Conservation (phyloP, 2,329 filamentous ascomycete genomes). For the Chalaropsis thielavioides region DNA sequence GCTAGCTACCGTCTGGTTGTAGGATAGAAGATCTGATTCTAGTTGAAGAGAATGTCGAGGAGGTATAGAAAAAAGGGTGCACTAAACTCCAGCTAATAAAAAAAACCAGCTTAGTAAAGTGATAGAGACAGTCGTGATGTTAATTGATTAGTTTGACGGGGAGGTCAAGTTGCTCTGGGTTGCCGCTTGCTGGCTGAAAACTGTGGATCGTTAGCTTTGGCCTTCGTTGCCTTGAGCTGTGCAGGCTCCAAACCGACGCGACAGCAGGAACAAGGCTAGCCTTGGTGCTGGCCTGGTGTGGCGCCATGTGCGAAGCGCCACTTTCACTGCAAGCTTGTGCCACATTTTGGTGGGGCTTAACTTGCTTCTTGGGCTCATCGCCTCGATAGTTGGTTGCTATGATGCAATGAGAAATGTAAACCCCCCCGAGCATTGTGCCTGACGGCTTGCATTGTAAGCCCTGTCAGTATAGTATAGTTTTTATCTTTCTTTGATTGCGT, state of each 20-base stretch:
- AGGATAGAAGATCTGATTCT: background rate
- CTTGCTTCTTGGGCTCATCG: background rate
- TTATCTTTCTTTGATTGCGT: background rate
- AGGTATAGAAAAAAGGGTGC: background rate
- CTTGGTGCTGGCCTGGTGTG: background rate
- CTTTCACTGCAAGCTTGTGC: background rate
- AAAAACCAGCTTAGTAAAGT: background rate
- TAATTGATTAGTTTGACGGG: background rate
- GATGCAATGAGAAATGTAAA: background rate
- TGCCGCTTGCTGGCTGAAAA: background rate
- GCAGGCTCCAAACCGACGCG: constrained; percentile 16
- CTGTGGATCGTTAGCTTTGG: constrained; percentile 2
- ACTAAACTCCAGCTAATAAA: background rate
- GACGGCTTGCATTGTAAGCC: background rate
- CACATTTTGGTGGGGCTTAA: background rate
- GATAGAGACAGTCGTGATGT: constrained; percentile 1
- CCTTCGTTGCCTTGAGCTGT: background rate
- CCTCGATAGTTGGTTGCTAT: background rate
- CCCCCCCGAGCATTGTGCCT: background rate
- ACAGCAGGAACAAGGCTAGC: constrained; percentile 14
- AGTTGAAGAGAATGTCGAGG: background rate
- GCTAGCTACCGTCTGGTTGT: background rate
- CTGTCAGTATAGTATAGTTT: background rate
- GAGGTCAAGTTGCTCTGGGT: background rate
- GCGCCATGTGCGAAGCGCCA: background rate